phyloP scores from a whole-genome alignment of 179 eudicot species.

The Amaranthus tricolor region DNA sequence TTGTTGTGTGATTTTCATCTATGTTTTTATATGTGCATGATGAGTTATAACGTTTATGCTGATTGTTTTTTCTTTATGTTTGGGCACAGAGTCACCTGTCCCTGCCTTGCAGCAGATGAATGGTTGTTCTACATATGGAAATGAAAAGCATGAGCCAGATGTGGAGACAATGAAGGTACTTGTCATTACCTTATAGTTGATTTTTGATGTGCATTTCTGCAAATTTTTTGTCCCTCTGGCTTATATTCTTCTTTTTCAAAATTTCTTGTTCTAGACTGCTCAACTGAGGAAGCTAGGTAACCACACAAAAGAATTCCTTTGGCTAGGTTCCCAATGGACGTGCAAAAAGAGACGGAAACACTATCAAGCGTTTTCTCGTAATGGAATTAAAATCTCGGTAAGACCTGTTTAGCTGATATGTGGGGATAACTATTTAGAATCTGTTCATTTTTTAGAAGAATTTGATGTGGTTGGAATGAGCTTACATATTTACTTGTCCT shows the following conservation, averaged over 20 bases:
- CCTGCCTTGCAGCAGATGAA: conserved; percentile 22
- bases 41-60: not conserved
- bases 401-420: conserved; percentile 13
- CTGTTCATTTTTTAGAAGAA: not conserved
- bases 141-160: conserved; percentile 24
- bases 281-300: conserved; percentile 33
- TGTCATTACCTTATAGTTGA: not conserved
- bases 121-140: conserved; percentile 31
- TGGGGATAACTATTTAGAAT: not conserved
- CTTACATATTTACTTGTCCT: not conserved
- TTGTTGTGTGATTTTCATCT: conserved; percentile 3
- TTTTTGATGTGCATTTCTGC: not conserved
- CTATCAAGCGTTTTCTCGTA: conserved; percentile 54
- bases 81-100: conserved; percentile 18
- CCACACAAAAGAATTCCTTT: conserved; percentile 35
- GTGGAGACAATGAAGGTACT: conserved; percentile 38
- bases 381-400: conserved; percentile 63
- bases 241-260: conserved; percentile 2
- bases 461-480: not conserved
- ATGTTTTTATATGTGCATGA: not conserved
- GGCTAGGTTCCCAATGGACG: conserved; percentile 74
- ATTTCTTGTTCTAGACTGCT: conserved; percentile 31
- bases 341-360: conserved; percentile 69
- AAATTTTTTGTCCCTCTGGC: not conserved
- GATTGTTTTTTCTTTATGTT: conserved; percentile 5